Conservation (phyloP, 441 rosid species). For the Erodium texanum region DNA sequence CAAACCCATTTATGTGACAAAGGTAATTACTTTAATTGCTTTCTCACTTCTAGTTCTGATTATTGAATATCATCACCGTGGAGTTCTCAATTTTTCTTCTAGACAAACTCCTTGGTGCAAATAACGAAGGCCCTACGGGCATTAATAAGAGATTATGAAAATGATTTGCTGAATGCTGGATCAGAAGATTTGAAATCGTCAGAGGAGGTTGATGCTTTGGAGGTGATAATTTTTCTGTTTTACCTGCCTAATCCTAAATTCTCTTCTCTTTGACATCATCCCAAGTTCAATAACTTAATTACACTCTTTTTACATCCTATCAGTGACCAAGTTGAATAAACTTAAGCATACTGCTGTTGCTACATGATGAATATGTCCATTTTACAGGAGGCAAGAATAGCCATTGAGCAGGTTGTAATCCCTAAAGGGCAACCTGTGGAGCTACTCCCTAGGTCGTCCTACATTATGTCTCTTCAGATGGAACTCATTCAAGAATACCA, state of each 20-base stretch:
- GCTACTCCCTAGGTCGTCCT: slow-evolving; percentile 53
- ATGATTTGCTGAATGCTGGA: slow-evolving; percentile 36
- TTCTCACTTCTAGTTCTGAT: background rate
- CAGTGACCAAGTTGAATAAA: background rate
- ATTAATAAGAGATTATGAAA: slow-evolving; percentile 42
- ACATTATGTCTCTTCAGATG: slow-evolving; percentile 52
- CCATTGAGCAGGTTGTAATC: slow-evolving; percentile 63
- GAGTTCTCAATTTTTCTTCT: slow-evolving; percentile 17
- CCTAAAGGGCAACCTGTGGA: slow-evolving; percentile 55
- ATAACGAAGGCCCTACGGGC: slow-evolving; percentile 57
- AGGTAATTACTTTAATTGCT: slow-evolving; percentile 38
- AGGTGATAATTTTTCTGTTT: slow-evolving; percentile 36
- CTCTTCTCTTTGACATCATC: background rate
- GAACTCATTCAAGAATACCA: slow-evolving; percentile 49
- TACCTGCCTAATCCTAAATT: background rate
- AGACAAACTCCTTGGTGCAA: slow-evolving; percentile 75
- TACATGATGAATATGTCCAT: background rate
- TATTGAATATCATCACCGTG: background rate
- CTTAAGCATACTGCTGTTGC: background rate
- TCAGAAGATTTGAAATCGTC: slow-evolving; percentile 38
- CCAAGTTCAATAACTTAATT: too few species aligned
- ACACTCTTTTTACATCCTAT: too few species aligned
- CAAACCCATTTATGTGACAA: slow-evolving; percentile 65
- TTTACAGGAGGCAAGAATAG: slow-evolving; percentile 72
- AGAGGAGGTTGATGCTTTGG: slow-evolving; percentile 72